Base-by-base conservation (phyloP, 2,329 filamentous ascomycete genomes). In the Neophaeococcomyces aloes region DNA sequence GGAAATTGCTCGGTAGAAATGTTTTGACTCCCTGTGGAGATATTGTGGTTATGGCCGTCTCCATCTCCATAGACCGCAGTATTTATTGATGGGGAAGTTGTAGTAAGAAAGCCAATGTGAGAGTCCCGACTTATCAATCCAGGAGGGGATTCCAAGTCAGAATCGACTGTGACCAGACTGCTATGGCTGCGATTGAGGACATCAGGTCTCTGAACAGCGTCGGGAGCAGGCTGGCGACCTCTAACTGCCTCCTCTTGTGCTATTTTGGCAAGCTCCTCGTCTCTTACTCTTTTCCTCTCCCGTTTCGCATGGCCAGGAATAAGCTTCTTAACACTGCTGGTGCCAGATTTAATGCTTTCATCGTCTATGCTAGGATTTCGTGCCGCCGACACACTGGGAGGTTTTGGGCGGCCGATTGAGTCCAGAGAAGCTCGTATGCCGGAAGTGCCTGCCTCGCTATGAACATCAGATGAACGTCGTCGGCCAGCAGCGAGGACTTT, bases 31-130 rank as follows among this genome's bases (percentile, higher is more conserved):
- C 17, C 7, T 25, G 35, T 23, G 7, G 35, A 19, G 6, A 27
- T 19, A 31, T 23, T 40, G 8, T 30, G n/a, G 3, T 8, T 25
- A 21, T 19, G 19, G 11, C 4, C 7, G 25, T 23, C 33, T n/a
- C 19, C 27, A 25, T 15, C 19, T 10, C 21, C 23, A 27, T 42
- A 18, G 21, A 30, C 25, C 39, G 69, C 68, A 38, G 68, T 68
- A 38, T 75, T 72, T 55, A 83, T 72, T 46, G 81, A 63, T 25
- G 81, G 77, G 17, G 81, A 83, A 23, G 80, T 82, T 27, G 78
- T 76, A 38, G 81, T 83, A 48, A 82, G 67, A 60, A 82, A 78
- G 49, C 77, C 78, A 56, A 75, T 71, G 55, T 83, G 79, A 27
- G 81, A 81, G 42, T 78, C 74, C 59, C 78, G 76, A 21, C 73